Evolutionary conservation across 345 rosid genomes (phyloP), one percentile per base, ranked within the genome.

Genomic region (Reutealis trisperma): DNA sequence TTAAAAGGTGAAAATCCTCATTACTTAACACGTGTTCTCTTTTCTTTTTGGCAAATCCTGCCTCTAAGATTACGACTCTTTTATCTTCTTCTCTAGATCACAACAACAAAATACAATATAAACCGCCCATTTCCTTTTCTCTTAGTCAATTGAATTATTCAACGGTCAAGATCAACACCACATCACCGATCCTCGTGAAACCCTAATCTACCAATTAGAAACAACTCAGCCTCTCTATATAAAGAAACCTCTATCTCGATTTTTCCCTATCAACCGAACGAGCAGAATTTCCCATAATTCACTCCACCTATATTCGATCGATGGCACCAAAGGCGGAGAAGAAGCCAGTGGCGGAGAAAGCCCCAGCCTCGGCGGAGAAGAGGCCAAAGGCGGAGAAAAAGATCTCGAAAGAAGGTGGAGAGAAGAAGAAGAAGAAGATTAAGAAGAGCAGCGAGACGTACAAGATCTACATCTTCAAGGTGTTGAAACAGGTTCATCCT

Each of bases 381-480:
- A 74, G 82, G 25, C 88, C 91, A 0, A 88, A 88, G 75, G 92
- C 87, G 1, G 94, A 88, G 89, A 90, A 90, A 79, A 90, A 87
- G 81, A 83, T 90, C 62, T 5, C 87, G 0, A 87, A 88, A 57
- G 89, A 87, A 12, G 84, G 88, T 66, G 86, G 85, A 3, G 85
- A 75, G 54, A 55, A 85, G 8, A 90, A 87, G 82, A 90, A 86
- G 82, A 88, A 83, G 90, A 86, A 63, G 70, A 15, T 41, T 22
- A 89, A 90, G 87, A 90, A 87, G 89, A 87, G 87, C 85, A 65
- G 19, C 5, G 92, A 90, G 85, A 88, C 94, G 0, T 90, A 90
- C 81, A 90, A 88, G 88, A 90, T 90, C 79, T 90, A 90, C 79
- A 88, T 90, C 57, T 90, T 90, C 83, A 89, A 89, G 85, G 89